Evolutionary conservation across 768 basidiomycete species (phyloP), one percentile per base, ranked within the genome.

Genomic region (Clavaria fumosa): DNA sequence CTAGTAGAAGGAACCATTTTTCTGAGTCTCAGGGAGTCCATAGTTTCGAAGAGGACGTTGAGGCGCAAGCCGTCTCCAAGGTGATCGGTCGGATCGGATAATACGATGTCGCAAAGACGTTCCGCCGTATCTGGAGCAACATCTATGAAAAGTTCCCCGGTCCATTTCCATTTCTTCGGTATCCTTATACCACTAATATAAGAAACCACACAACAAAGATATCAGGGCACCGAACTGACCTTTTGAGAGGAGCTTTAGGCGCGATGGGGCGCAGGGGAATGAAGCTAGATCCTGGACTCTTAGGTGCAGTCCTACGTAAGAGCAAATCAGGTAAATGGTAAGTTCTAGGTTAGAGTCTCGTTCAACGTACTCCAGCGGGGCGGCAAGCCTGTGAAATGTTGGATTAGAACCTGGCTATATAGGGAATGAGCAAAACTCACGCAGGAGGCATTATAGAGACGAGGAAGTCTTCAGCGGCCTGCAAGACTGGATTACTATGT

Each of bases 141-240:
- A 18, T 57, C 58, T 15, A 69, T 58, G 38, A 63, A 61, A 20
- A 80, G 56, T 15, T 67, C 56, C 17, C 77, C 78, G 24, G 61
- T 56, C 79, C 80, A 81, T 44, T 62, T 72, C 70, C 70, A 82
- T 37, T 68, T 68, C 49, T 71, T 72, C 15, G 59, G 60, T 27
- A 72, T 69, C 44, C 76, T 78, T 39, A 28, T 35, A 26, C 17
- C 27, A 4, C 26, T 52, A 2, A 51, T 42, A 20, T 21, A 19
- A 22, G 23, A 12, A 38, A 32, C 38, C 12, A 22, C 4, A n/a
- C 1, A 9, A 22, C 34, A 22, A 20, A 22, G 17, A 7, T 20
- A 30, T 4, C n/a, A 12, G 23, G 21, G 37, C n/a, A n/a, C n/a
- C n/a, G n/a, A 34, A 17, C 37, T 20, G 43, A 57, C 60, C 49